Evolutionary conservation across 306 rosid species (phyloP).

Genomic region (Pyrus bretschneideri): DNA sequence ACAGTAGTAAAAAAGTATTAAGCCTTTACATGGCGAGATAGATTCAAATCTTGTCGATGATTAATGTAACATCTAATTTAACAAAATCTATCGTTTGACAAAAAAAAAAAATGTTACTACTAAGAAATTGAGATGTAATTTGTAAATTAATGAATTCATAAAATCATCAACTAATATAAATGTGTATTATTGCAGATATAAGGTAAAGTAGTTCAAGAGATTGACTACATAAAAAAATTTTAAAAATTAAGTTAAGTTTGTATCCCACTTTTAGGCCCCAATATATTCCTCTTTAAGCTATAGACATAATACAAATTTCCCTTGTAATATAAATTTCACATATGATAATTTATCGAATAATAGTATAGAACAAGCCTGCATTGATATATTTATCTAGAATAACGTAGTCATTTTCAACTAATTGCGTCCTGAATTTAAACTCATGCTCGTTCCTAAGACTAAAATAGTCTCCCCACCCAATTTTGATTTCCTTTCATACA

Average conservation of each 20-base stretch:
- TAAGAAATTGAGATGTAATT: background rate
- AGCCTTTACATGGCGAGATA: rapidly evolving
- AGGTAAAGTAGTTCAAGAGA: background rate
- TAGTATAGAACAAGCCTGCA: too few species aligned
- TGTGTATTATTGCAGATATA: background rate
- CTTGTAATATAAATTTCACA: background rate
- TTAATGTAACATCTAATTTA: too few species aligned
- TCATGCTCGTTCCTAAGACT: background rate
- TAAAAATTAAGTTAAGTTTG: background rate
- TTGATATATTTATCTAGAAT: too few species aligned
- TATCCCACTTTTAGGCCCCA: background rate
- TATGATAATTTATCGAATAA: too few species aligned
- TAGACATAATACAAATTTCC: background rate
- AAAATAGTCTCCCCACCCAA: too few species aligned
- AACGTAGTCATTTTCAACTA: background rate
- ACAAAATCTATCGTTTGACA: too few species aligned
- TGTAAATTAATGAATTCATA: background rate
- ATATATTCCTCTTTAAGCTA: background rate
- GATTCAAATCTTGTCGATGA: rapidly evolving
- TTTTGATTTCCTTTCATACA: too few species aligned
- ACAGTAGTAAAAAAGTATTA: too few species aligned
- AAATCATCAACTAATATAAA: background rate
- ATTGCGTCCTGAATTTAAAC: background rate
- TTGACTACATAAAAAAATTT: background rate
- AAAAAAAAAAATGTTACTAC: background rate